Evolutionary conservation across 495 filamentous ascomycete genomes (phyloP), one percentile per base, ranked within the genome.

Genomic region (Apodospora peruviana): DNA sequence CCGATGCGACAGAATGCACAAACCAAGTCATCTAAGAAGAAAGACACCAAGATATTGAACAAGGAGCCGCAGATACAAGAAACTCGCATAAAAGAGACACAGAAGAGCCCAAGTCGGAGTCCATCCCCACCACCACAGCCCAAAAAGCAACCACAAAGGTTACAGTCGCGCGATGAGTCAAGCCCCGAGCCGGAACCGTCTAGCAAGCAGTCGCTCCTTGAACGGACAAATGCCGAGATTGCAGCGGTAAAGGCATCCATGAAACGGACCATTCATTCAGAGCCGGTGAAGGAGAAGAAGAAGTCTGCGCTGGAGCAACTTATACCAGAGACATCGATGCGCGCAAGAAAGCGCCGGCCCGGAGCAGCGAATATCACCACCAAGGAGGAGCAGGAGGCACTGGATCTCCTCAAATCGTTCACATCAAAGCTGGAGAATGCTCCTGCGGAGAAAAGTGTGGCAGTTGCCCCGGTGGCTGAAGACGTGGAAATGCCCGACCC

Each of bases 181-280:
- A 73, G 74, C 27, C 64, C 73, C 24, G 72, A 73, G 23, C 69
- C 76, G n/a, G 69, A 80, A 52, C 52, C 60, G 8, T 66, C 73
- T 3, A 60, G 69, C 46, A 70, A 74, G 41, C 66, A 70, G 37
- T 61, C 66, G 3, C 47, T 62, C 2, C 41, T 68, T 4, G 83
- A 86, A n/a, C 73, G 79, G 52, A 91, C 90, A 5, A 95, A 97
- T 53, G 89, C 89, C 17, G 85, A 96, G 59, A 96, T 97, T 53
- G 91, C 87, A 10, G 84, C 84, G 11, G 67, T 98, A 32, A 96
- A 93, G 67, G 87, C 87, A 16, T 95, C 89, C 1, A 94, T 97
- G 87, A 91, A 85, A 57, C 84, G 94, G 23, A 87, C 77, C 38
- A 76, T 84, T 35, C 67, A 81, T 48, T 65, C 74, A 0, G 77